Percentiles rank a stretch among this genome's conserved stretches.
Evolutionary conservation across 2,329 filamentous ascomycete genomes (phyloP).

Genomic region (Arthrobotrys entomopaga): DNA sequence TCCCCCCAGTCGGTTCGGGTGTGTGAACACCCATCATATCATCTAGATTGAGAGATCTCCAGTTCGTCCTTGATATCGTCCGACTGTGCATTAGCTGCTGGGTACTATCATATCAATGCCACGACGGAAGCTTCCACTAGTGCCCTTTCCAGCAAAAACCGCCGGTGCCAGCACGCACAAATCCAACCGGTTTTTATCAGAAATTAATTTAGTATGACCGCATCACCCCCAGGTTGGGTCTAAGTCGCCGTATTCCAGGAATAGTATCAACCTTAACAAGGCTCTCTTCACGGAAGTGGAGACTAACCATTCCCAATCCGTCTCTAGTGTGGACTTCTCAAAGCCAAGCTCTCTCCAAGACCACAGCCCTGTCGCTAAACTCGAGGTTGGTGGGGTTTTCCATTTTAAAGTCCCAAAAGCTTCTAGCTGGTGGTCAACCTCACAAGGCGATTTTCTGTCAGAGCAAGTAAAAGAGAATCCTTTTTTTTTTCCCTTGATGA

Average conservation of each 20-base stretch:
- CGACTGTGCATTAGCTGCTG: slow-evolving; percentile 35
- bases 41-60: slow-evolving; percentile 13
- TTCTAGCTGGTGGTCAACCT: slow-evolving; percentile 50
- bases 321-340: slow-evolving; percentile 16
- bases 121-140: slow-evolving; percentile 10
- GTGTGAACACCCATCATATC: slow-evolving; percentile 29
- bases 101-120: slow-evolving; percentile 11
- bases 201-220: slow-evolving; percentile 55
- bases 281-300: slow-evolving; percentile 32
- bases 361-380: slow-evolving; percentile 55
- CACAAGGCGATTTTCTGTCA: slow-evolving; percentile 52
- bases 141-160: slow-evolving; percentile 15
- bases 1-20: slow-evolving; percentile 5
- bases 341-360: slow-evolving; percentile 54
- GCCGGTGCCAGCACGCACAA: slow-evolving; percentile 19
- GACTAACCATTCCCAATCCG: slow-evolving; percentile 40
- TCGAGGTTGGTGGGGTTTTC: slow-evolving; percentile 36
- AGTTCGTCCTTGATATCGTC: slow-evolving; percentile 29
- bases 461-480: slow-evolving; percentile 17
- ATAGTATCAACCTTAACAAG: slow-evolving; percentile 53
- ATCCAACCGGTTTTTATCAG: slow-evolving; percentile 38
- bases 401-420: slow-evolving; percentile 42
- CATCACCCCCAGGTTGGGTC: slow-evolving; percentile 48
- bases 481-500: slow-evolving; percentile 25
- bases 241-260: slow-evolving; percentile 56